These are phyloP conservation scores for Megacollybia platyphylla DNA, from an alignment of 1,284 basidiomycete species.

Conservation along the genomic window DNA sequence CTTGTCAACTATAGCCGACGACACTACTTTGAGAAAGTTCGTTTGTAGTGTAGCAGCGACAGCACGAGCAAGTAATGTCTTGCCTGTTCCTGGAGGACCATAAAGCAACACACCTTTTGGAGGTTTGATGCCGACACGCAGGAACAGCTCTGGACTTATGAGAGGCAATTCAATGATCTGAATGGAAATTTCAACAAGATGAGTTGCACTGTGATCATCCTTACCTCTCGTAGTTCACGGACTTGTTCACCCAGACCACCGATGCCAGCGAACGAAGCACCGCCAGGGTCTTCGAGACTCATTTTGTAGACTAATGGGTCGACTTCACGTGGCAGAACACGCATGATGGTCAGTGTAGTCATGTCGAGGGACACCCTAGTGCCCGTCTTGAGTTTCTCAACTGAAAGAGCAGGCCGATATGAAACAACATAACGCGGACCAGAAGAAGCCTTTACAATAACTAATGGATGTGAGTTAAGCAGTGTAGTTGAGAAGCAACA, in stretches of 20 bases:
- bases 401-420: slow-evolving; percentile 87
- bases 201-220: slow-evolving; percentile 11
- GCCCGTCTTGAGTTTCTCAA: slow-evolving; percentile 85
- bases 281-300: slow-evolving; percentile 96
- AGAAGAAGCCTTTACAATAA: slow-evolving; percentile 98
- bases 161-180: slow-evolving; percentile 94
- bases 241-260: slow-evolving; percentile 96
- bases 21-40: slow-evolving; percentile 98
- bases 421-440: slow-evolving; percentile 99
- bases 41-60: slow-evolving; percentile 94
- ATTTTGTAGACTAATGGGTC: slow-evolving; percentile 99
- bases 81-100: slow-evolving; percentile 91
- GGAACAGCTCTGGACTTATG: slow-evolving; percentile 91
- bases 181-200: background rate
- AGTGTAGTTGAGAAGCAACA: slow-evolving; percentile 8
- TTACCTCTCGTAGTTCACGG: slow-evolving; percentile 86
- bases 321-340: slow-evolving; percentile 93
- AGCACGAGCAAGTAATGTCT: slow-evolving; percentile 90
- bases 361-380: slow-evolving; percentile 97
- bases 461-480: slow-evolving; percentile 15
- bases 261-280: slow-evolving; percentile 92
- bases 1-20: slow-evolving; percentile 99
- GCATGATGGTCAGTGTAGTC: slow-evolving; percentile 99
- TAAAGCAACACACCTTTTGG: slow-evolving; percentile 92
- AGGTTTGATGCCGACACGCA: slow-evolving; percentile 91